Conservation (phyloP, 2,329 filamentous ascomycete species). For the Alternaria rosae region DNA sequence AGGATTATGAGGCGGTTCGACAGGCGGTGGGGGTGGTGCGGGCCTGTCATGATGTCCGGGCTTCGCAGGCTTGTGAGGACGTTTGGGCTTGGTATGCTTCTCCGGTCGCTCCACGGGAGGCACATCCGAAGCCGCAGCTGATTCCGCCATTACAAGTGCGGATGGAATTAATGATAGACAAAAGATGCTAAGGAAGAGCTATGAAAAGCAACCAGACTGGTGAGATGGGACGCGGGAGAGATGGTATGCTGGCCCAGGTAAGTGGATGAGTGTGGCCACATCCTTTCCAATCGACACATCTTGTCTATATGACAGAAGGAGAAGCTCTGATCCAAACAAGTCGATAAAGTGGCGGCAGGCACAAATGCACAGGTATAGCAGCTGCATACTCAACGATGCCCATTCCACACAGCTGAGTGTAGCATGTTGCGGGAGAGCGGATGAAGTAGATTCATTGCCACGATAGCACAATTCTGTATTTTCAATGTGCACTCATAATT, state of each 20-base stretch:
- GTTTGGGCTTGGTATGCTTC: background rate
- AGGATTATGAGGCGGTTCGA: slow-evolving; percentile 1
- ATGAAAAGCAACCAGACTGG: background rate
- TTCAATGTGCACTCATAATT: background rate
- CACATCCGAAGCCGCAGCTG: background rate
- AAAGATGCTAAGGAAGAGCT: background rate
- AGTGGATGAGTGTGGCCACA: slow-evolving; percentile 2
- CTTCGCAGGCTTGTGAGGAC: background rate
- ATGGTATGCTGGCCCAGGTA: slow-evolving; percentile 1
- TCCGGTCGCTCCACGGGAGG: background rate
- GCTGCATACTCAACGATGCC: background rate
- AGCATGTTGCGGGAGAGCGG: background rate
- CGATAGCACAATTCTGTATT: background rate
- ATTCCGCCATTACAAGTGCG: background rate
- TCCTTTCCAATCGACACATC: background rate
- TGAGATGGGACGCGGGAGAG: background rate
- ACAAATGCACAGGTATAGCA: background rate
- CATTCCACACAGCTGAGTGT: background rate
- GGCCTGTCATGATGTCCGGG: background rate
- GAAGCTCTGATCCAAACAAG: slow-evolving; percentile 3
- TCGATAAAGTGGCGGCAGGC: background rate
- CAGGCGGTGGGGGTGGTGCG: background rate
- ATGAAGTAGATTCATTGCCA: background rate
- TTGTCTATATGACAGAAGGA: background rate
- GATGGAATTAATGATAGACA: background rate